These are phyloP conservation scores for Centella asiatica DNA, from an alignment of 129 eudicot species.

Conservation along the genomic window DNA sequence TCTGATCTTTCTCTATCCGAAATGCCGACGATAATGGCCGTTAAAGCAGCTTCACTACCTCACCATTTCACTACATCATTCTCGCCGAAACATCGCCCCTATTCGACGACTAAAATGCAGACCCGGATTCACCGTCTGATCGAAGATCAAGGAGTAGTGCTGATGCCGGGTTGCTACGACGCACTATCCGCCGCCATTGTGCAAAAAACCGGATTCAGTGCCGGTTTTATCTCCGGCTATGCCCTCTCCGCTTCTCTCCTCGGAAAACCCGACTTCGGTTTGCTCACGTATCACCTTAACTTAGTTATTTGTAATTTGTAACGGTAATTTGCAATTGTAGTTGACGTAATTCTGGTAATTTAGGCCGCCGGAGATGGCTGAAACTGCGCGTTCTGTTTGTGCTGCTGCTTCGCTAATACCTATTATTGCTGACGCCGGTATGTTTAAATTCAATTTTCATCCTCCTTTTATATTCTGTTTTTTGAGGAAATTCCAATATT, in stretches of 20 bases:
- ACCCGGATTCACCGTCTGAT: slow-evolving; percentile 12
- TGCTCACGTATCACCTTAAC: slow-evolving; percentile 6
- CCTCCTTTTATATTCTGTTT: no score
- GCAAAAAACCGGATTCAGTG: slow-evolving; percentile 12
- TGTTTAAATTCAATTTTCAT: no score
- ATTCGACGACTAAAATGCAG: slow-evolving; percentile 1
- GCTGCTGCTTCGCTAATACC: slow-evolving; percentile 9
- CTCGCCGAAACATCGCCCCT: neutral
- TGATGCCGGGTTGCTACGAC: slow-evolving; percentile 17
- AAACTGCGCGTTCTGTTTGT: slow-evolving; percentile 10
- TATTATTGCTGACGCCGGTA: slow-evolving; percentile 6
- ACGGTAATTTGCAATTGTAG: no score
- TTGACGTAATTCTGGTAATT: neutral
- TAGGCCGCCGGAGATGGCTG: slow-evolving; percentile 12
- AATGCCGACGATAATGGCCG: slow-evolving; percentile 3
- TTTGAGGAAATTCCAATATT: neutral
- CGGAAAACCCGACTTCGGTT: slow-evolving; percentile 13
- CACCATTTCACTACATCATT: neutral
- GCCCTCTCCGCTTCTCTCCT: slow-evolving; percentile 15
- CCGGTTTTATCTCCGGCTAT: slow-evolving; percentile 15
- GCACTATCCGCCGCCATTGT: slow-evolving; percentile 16
- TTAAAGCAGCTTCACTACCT: neutral
- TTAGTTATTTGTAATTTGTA: no score
- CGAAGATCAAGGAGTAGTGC: slow-evolving; percentile 5
- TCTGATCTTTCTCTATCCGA: neutral